Conservation (phyloP, 345 rosid species). For the Eutrema yunnanense region DNA sequence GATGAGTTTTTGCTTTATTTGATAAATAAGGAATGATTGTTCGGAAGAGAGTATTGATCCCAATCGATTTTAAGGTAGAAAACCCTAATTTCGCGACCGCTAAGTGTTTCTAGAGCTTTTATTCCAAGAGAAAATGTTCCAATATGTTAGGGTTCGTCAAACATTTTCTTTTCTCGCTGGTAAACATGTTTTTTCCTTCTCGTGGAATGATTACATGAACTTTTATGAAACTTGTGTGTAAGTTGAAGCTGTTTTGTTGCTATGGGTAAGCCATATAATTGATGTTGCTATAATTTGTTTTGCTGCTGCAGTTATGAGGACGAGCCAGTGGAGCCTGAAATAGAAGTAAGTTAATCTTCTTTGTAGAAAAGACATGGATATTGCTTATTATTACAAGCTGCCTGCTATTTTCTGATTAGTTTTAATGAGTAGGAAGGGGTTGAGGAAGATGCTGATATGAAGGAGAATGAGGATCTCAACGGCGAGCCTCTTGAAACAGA, state of each 20-base stretch:
- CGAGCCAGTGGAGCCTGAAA: slow-evolving; percentile 82
- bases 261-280: background rate
- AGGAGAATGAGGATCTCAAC: slow-evolving; percentile 46
- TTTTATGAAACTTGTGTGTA: background rate
- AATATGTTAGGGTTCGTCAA: background rate
- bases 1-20: background rate
- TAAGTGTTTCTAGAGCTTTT: background rate
- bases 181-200: no score
- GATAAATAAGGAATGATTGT: background rate
- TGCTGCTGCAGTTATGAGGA: slow-evolving; percentile 70
- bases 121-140: background rate
- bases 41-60: background rate
- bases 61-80: background rate
- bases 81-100: background rate
- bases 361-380: background rate
- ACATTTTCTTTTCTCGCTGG: background rate
- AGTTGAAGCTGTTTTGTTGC: background rate
- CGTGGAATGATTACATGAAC: no score
- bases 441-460: slow-evolving; percentile 56
- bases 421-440: slow-evolving; percentile 60
- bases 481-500: slow-evolving; percentile 65
- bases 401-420: background rate
- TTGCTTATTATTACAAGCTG: background rate
- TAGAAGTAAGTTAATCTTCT: slow-evolving; percentile 44
- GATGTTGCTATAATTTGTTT: background rate